phyloP scores from a whole-genome alignment of 2,329 filamentous ascomycete genomes.

The Myriosclerotinia curreyana region DNA sequence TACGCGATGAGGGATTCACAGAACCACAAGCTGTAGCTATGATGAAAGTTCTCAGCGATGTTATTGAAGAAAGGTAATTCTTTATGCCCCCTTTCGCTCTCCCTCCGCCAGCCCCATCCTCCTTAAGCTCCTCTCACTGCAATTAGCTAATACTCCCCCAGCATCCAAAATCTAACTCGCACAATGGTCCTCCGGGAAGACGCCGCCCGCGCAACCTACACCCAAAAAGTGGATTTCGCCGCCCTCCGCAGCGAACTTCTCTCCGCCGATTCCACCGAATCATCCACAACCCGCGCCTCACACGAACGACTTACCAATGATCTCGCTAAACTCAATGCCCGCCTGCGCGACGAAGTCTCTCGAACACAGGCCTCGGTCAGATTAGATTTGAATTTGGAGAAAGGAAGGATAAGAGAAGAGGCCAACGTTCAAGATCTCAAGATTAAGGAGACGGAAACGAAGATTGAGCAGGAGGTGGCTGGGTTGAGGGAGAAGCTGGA shows the following conservation, averaged over 20 bases:
- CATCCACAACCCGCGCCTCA: constrained; percentile 79
- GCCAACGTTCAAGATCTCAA: constrained; percentile 95
- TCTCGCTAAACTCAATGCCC: constrained; percentile 85
- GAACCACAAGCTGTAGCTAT: constrained; percentile 95
- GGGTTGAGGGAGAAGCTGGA: constrained; percentile 87
- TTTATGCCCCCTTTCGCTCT: neutral
- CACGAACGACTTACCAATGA: constrained; percentile 94
- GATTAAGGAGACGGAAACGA: constrained; percentile 97
- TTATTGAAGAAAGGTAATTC: constrained; percentile 83
- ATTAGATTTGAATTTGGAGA: constrained; percentile 91
- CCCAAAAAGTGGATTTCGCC: constrained; percentile 95
- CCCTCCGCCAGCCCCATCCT: too few species aligned
- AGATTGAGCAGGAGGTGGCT: constrained; percentile 97
- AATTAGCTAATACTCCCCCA: constrained; percentile 38
- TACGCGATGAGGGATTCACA: constrained; percentile 89
- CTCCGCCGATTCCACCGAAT: constrained; percentile 87
- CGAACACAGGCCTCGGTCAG: constrained; percentile 90
- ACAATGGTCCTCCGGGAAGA: constrained; percentile 98
- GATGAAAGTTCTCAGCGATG: constrained; percentile 96
- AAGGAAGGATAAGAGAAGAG: constrained; percentile 93
- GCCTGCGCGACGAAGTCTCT: constrained; percentile 88
- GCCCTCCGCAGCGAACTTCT: constrained; percentile 94
- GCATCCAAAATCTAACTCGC: constrained; percentile 93
- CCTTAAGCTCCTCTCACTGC: too few species aligned
- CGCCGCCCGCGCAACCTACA: constrained; percentile 74